A percentile compares a stretch with the other conserved stretches of the same genome.
phyloP scores from a whole-genome alignment of 257 asterid species.

The Agastache rugosa region DNA sequence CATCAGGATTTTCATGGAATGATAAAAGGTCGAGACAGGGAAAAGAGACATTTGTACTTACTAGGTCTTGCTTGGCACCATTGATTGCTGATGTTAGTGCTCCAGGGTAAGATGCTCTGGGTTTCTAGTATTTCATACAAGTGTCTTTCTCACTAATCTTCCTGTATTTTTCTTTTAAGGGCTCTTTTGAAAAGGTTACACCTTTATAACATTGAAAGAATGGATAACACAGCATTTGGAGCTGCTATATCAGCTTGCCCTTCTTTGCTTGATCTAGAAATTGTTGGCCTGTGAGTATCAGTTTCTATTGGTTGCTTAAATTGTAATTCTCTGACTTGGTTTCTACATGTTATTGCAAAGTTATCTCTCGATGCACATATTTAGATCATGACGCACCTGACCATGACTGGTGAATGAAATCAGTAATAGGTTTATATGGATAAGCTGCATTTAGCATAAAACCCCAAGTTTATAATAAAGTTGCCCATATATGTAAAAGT shows the following conservation, averaged over 20 bases:
- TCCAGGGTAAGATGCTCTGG: constrained; percentile 62
- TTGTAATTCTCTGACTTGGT: constrained; percentile 23
- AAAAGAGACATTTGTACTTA: constrained; percentile 63
- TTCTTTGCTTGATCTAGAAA: constrained; percentile 70
- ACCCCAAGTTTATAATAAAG: constrained; percentile 7
- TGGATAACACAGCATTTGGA: constrained; percentile 68
- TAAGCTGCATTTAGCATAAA: constrained; percentile 16
- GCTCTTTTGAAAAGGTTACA: constrained; percentile 68
- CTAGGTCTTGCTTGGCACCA: constrained; percentile 79
- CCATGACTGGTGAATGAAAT: not conserved
- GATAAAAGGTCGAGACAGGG: constrained; percentile 78
- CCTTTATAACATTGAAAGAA: constrained; percentile 81
- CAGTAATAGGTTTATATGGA: constrained; percentile 12
- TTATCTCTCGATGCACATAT: constrained; percentile 1
- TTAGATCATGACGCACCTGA: constrained; percentile 12
- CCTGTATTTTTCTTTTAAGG: constrained; percentile 42
- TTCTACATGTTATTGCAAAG: constrained; percentile 8
- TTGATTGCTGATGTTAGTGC: constrained; percentile 70
- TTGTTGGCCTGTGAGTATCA: constrained; percentile 89
- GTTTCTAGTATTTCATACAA: constrained; percentile 11
- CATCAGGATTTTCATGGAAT: constrained; percentile 69
- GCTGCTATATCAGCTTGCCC: constrained; percentile 81
- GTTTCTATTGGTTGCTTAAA: constrained; percentile 11
- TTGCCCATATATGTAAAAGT: not conserved
- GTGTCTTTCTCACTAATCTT: constrained; percentile 14